Evolutionary conservation across 345 rosid genomes (phyloP).

Genomic region (Theobroma cacao): DNA sequence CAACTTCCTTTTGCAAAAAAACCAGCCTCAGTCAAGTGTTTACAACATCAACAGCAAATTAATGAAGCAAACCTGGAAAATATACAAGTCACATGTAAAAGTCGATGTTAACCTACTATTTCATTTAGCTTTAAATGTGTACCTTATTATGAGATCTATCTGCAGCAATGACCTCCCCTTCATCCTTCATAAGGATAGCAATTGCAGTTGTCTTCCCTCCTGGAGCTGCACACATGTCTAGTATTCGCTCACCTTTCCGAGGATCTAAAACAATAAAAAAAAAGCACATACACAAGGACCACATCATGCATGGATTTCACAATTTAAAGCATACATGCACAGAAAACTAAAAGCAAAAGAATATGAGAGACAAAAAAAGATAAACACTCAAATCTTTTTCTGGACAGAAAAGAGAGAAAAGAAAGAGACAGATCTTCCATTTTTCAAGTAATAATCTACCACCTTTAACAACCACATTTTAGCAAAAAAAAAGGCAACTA

Average conservation of each 20-base stretch:
- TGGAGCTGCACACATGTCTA: conserved; percentile 99
- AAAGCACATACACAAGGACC: background rate
- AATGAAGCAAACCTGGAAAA: background rate
- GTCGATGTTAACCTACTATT: background rate
- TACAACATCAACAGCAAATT: background rate
- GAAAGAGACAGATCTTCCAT: background rate
- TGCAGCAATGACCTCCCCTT: conserved; percentile 87
- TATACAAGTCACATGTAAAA: background rate
- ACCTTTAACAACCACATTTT: background rate
- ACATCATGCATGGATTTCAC: conserved; percentile 1
- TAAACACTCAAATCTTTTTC: background rate
- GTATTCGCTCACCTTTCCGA: conserved; percentile 81
- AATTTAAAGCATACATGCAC: background rate
- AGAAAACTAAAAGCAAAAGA: background rate
- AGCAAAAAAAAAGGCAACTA: background rate
- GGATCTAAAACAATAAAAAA: conserved; percentile 62
- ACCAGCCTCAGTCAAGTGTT: background rate
- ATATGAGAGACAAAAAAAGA: background rate
- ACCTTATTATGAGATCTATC: conserved; percentile 99
- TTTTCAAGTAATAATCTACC: background rate
- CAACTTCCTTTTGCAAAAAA: background rate
- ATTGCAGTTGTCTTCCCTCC: conserved; percentile 98
- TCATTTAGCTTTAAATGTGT: conserved; percentile 11
- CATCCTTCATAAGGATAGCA: conserved; percentile 83
- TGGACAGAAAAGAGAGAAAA: background rate